A percentile compares a stretch with the other conserved stretches of the same genome.
Conservation (phyloP, 2,329 filamentous ascomycete species). For the Sporothrix sp. region DNA sequence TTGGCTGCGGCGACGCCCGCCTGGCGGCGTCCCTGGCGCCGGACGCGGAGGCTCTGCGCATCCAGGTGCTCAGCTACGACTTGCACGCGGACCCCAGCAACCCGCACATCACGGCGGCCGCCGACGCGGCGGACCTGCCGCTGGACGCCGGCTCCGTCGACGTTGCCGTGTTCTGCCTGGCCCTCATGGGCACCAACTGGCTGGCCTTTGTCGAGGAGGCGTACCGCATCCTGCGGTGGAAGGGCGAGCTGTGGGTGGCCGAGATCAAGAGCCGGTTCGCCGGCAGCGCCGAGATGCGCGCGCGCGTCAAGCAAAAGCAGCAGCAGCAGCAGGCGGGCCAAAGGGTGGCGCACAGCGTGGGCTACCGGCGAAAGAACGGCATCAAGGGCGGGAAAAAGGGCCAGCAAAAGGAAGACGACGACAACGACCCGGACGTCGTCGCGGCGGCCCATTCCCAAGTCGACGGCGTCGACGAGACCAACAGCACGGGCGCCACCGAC, state of each 20-base stretch:
- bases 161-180: conserved; percentile 88
- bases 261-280: conserved; percentile 93
- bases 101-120: conserved; percentile 66
- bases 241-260: conserved; percentile 92
- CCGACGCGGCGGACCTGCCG: conserved; percentile 80
- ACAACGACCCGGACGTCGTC: conserved; percentile 54
- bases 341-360: conserved; percentile 58
- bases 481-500: conserved; percentile 64
- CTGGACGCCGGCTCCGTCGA: conserved; percentile 67
- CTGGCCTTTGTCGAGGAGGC: conserved; percentile 93
- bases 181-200: conserved; percentile 99
- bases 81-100: conserved; percentile 54
- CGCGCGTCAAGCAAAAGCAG: conserved; percentile 17
- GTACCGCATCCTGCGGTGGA: conserved; percentile 81
- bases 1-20: conserved; percentile 87
- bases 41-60: conserved; percentile 54
- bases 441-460: conserved; percentile 58
- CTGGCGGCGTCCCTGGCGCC: conserved; percentile 60
- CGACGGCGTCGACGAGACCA: conserved; percentile 54
- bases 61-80: conserved; percentile 78
- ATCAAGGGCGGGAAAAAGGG: conserved; percentile 33
- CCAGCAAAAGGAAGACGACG: conserved; percentile 36
- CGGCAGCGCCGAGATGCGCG: conserved; percentile 25
- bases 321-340: conserved; percentile 33
- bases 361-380: conserved; percentile 39